phyloP scores from a whole-genome alignment of 345 rosid genomes.

The Euphorbia peplus region DNA sequence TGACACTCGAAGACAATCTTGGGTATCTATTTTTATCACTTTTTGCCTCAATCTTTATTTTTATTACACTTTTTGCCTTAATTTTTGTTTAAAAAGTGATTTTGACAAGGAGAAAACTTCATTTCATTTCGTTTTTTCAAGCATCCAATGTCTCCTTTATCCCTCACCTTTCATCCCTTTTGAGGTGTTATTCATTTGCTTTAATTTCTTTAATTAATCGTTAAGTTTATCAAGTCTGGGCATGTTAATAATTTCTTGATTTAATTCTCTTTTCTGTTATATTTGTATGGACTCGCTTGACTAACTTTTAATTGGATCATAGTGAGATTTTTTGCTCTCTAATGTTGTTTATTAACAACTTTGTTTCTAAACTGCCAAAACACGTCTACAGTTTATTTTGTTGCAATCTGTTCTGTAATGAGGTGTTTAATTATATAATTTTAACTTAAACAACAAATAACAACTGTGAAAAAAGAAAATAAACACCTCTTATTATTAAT shows the following conservation, averaged over 20 bases:
- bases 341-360: too few relatives aligned
- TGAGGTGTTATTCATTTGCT: slow-evolving; percentile 34
- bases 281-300: slow-evolving; percentile 33
- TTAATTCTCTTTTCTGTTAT: slow-evolving; percentile 27
- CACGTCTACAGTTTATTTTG: too few relatives aligned
- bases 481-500: too few relatives aligned
- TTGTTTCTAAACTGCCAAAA: too few relatives aligned
- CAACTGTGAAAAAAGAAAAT: too few relatives aligned
- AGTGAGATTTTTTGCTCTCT: too few relatives aligned
- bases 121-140: slow-evolving; percentile 36
- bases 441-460: too few relatives aligned
- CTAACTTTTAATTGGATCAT: too few relatives aligned
- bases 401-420: too few relatives aligned
- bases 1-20: slow-evolving; percentile 38
- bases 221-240: not conserved
- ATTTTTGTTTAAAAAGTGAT: slow-evolving; percentile 6
- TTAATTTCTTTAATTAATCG: slow-evolving; percentile 18
- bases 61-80: not conserved
- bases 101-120: slow-evolving; percentile 44
- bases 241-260: too few relatives aligned
- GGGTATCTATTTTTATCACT: slow-evolving; percentile 25
- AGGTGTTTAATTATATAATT: too few relatives aligned
- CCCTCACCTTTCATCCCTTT: slow-evolving; percentile 60
- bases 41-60: not conserved
- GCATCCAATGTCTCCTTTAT: slow-evolving; percentile 45